phyloP scores from a whole-genome alignment of 2,329 filamentous ascomycete species.

The Septoria petroselini region DNA sequence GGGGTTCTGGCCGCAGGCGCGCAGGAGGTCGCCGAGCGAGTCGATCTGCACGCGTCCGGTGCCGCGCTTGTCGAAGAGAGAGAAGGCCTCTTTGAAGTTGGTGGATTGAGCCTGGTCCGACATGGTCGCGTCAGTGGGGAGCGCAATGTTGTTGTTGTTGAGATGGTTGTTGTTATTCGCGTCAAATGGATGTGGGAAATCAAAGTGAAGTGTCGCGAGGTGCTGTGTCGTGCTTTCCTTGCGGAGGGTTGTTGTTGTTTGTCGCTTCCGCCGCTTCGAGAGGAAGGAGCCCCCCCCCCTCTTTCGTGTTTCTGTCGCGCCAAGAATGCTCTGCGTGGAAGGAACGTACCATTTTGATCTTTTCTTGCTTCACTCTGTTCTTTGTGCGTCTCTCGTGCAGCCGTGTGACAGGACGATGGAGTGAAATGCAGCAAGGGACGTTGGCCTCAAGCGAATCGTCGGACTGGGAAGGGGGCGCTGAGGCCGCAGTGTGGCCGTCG shows the following conservation, averaged over 20 bases:
- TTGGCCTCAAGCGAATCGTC: neutral
- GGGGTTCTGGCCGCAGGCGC: slow-evolving; percentile 96
- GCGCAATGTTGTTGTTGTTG: neutral
- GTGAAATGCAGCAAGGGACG: slow-evolving; percentile 9
- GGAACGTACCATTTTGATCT: slow-evolving; percentile 11
- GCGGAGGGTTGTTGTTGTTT: neutral
- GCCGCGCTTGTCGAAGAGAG: slow-evolving; percentile 98
- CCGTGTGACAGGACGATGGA: neutral
- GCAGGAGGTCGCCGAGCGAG: slow-evolving; percentile 85
- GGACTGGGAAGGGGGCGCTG: slow-evolving; percentile 4
- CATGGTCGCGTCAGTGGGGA: slow-evolving; percentile 28
- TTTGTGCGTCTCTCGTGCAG: neutral
- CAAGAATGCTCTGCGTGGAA: neutral
- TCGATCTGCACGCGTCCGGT: slow-evolving; percentile 86
- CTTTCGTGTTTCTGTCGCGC: neutral
- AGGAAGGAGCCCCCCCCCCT: neutral
- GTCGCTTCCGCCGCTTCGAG: neutral
- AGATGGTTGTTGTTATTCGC: neutral
- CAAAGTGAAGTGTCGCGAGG: too few relatives aligned
- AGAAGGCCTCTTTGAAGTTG: slow-evolving; percentile 99
- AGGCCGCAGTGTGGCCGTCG: slow-evolving; percentile 9
- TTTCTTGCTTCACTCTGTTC: neutral
- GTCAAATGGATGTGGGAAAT: too few relatives aligned
- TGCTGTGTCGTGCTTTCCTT: neutral
- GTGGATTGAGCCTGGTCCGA: slow-evolving; percentile 70